phyloP scores from a whole-genome alignment of 2,329 filamentous ascomycete genomes.

The Furcasterigmium furcatum region DNA sequence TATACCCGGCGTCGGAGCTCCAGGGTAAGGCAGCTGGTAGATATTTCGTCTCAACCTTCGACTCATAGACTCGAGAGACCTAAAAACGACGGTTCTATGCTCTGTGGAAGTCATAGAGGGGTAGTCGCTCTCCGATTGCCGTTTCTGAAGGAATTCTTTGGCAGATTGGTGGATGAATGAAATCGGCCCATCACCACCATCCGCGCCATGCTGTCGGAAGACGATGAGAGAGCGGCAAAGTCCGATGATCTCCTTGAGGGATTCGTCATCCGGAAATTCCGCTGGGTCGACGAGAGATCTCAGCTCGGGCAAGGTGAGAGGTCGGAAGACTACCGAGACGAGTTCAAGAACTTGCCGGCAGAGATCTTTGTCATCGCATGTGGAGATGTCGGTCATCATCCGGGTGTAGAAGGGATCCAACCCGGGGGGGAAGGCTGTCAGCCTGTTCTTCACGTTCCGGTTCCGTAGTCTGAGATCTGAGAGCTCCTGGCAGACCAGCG shows the following conservation, averaged over 20 bases:
- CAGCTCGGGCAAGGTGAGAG: background rate
- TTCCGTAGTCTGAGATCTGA: background rate
- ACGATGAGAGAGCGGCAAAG: background rate
- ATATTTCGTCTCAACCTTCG: background rate
- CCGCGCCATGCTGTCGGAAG: no score
- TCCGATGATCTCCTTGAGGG: background rate
- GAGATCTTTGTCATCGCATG: background rate
- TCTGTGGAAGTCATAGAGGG: background rate
- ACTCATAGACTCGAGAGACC: background rate
- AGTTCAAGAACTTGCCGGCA: background rate
- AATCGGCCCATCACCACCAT: no score
- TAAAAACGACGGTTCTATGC: background rate
- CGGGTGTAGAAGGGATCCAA: constrained; percentile 31
- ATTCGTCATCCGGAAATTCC: background rate
- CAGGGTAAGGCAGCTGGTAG: background rate
- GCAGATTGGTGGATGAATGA: background rate
- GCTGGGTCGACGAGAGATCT: background rate
- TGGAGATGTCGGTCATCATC: constrained; percentile 30
- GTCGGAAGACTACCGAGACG: background rate
- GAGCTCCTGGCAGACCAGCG: background rate
- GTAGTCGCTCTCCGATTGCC: background rate
- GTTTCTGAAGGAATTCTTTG: background rate
- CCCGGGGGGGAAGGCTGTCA: constrained; percentile 23
- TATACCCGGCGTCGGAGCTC: background rate
- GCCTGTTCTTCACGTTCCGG: background rate